phyloP scores from a whole-genome alignment of 2,329 filamentous ascomycete species.

The Diatrype stigma region DNA sequence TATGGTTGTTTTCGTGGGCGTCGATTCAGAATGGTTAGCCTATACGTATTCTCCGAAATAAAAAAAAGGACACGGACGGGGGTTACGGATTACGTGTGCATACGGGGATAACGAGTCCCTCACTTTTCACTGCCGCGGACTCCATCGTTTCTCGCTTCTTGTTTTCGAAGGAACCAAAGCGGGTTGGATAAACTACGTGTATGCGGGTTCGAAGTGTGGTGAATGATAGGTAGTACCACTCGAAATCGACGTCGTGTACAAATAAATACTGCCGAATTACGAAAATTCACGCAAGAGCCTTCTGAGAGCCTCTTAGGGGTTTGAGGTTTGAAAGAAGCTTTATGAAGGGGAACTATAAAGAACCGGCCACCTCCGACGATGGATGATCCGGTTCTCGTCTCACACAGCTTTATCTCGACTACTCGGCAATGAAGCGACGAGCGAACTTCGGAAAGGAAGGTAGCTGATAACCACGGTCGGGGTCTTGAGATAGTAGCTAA shows the following conservation, averaged over 20 bases:
- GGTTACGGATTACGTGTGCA: slow-evolving; percentile 13
- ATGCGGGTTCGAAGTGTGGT: neutral
- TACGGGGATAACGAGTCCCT: slow-evolving; percentile 54
- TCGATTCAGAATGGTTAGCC: neutral
- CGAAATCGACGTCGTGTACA: too few species aligned
- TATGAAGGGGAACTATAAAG: too few species aligned
- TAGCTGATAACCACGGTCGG: too few species aligned
- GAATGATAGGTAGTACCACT: neutral
- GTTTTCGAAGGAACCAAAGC: neutral
- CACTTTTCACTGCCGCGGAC: slow-evolving; percentile 43
- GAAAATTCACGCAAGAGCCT: too few species aligned
- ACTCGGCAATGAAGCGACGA: too few species aligned
- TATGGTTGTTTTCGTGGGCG: neutral
- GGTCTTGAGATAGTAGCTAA: too few species aligned
- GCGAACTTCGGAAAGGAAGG: too few species aligned
- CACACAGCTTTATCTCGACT: neutral
- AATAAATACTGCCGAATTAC: too few species aligned
- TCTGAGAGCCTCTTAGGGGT: too few species aligned
- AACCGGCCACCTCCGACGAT: slow-evolving; percentile 2
- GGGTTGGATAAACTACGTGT: neutral
- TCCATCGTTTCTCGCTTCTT: slow-evolving; percentile 27
- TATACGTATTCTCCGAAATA: neutral
- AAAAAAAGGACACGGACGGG: too few species aligned
- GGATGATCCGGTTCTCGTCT: neutral
- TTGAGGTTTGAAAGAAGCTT: too few species aligned